A percentile compares a stretch with the other conserved stretches of the same genome.
phyloP scores from a whole-genome alignment of 768 basidiomycete species.

The Pleurotus tuoliensis region DNA sequence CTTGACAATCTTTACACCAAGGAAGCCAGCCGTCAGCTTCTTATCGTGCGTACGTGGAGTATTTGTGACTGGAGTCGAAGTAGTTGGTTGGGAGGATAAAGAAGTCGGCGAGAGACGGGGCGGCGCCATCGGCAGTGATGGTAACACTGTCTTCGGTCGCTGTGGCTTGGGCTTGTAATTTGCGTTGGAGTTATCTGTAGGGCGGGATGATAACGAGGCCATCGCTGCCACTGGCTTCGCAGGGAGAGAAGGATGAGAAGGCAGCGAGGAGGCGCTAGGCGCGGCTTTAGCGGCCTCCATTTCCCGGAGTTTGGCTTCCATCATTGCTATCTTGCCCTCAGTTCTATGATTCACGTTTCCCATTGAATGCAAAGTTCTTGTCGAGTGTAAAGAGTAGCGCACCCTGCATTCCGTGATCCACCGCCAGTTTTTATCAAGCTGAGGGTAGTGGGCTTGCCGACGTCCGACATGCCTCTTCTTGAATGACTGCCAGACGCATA shows the following conservation, averaged over 20 bases:
- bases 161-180: background rate
- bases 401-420: slow-evolving; percentile 50
- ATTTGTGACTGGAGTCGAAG: slow-evolving; percentile 6
- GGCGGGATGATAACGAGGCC: slow-evolving; percentile 12
- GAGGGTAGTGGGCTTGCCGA: slow-evolving; percentile 75
- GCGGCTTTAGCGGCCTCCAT: slow-evolving; percentile 46
- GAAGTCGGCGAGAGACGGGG: slow-evolving; percentile 9
- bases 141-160: slow-evolving; percentile 15
- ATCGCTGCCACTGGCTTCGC: slow-evolving; percentile 34
- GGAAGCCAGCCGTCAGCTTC: background rate
- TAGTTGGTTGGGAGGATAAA: slow-evolving; percentile 7
- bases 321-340: slow-evolving; percentile 84
- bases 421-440: slow-evolving; percentile 80
- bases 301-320: slow-evolving; percentile 92
- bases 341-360: slow-evolving; percentile 46
- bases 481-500: slow-evolving; percentile 20
- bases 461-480: slow-evolving; percentile 48
- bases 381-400: slow-evolving; percentile 10
- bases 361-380: slow-evolving; percentile 4
- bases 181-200: slow-evolving; percentile 1
- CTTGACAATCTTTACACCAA: slow-evolving; percentile 4
- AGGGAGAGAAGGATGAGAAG: slow-evolving; percentile 36
- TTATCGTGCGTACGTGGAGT: slow-evolving; percentile 7
- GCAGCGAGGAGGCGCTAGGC: slow-evolving; percentile 11
- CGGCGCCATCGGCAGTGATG: slow-evolving; percentile 21